Evolutionary conservation across 139 green algal species (phyloP).

Genomic region (Nannochloris sp.): DNA sequence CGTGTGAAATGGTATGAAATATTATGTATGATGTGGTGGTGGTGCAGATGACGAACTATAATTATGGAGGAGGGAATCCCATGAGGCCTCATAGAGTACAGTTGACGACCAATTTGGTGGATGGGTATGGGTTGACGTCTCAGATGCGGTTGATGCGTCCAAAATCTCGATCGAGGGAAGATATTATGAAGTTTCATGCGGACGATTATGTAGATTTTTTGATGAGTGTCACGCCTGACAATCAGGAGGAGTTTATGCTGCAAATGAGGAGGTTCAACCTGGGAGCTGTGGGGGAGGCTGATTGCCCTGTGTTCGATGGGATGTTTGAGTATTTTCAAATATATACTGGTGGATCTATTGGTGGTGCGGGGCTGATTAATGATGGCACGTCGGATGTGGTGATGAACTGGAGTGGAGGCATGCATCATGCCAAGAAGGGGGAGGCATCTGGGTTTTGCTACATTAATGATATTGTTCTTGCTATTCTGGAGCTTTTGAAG

Average conservation of each 20-base stretch:
- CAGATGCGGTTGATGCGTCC: slow-evolving; percentile 76
- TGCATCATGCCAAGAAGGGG: slow-evolving; percentile 96
- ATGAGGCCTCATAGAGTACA: slow-evolving; percentile 91
- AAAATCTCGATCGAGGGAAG: slow-evolving; percentile 39
- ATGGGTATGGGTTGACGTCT: slow-evolving; percentile 79
- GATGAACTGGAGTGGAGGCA: slow-evolving; percentile 94
- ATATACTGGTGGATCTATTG: slow-evolving; percentile 72
- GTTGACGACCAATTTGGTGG: slow-evolving; percentile 87
- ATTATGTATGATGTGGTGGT: not conserved
- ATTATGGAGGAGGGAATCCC: slow-evolving; percentile 67
- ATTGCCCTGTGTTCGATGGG: slow-evolving; percentile 97
- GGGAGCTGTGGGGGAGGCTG: slow-evolving; percentile 77
- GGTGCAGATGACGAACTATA: slow-evolving; percentile 38
- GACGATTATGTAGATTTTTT: slow-evolving; percentile 98
- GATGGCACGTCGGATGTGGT: slow-evolving; percentile 69
- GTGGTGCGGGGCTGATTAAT: slow-evolving; percentile 83
- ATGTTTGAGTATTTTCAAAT: slow-evolving; percentile 92
- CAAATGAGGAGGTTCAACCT: slow-evolving; percentile 97
- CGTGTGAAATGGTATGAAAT: not conserved
- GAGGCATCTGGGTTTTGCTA: slow-evolving; percentile 89
- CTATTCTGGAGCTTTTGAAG: slow-evolving; percentile 93
- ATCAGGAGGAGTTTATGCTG: slow-evolving; percentile 84
- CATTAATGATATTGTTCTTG: slow-evolving; percentile 98
- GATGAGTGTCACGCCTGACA: slow-evolving; percentile 83
- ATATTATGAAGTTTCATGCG: slow-evolving; percentile 86